phyloP scores from a whole-genome alignment of 2,329 filamentous ascomycete species.

The Alternaria sp. region DNA sequence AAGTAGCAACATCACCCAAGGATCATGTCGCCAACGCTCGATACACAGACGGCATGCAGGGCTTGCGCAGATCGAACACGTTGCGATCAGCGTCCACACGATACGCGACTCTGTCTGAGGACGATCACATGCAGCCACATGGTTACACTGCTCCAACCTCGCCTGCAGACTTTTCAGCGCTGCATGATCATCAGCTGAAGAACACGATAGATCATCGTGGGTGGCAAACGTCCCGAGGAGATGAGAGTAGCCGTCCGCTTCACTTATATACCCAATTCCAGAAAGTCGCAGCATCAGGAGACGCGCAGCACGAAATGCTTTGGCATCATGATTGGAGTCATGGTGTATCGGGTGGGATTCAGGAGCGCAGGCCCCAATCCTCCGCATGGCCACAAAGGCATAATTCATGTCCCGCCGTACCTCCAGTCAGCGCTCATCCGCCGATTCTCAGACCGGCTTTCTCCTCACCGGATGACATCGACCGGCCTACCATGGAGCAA shows the following conservation, averaged over 20 bases:
- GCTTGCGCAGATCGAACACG: constrained; percentile 11
- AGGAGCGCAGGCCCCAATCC: neutral
- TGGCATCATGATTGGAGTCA: neutral
- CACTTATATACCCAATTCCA: neutral
- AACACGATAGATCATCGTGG: neutral
- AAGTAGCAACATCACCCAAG: neutral
- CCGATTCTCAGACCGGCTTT: constrained; percentile 12
- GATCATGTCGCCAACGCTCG: constrained; percentile 13
- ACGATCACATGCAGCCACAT: constrained; percentile 25
- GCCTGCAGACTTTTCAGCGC: constrained; percentile 10
- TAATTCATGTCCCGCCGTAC: constrained; percentile 28
- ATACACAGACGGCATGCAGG: constrained; percentile 25
- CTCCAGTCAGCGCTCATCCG: constrained; percentile 11
- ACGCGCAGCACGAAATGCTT: neutral
- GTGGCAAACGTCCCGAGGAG: neutral
- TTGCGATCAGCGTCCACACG: constrained; percentile 24
- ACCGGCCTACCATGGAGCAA: neutral
- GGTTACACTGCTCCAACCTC: constrained; percentile 30
- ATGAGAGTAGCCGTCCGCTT: neutral
- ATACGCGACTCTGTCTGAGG: constrained; percentile 23
- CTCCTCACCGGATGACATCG: constrained; percentile 11
- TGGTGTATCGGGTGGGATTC: too few relatives aligned
- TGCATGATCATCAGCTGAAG: constrained; percentile 3
- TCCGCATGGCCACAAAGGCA: constrained; percentile 11
- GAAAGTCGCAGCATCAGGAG: neutral